Conservation (phyloP, 2,329 filamentous ascomycete genomes). For the Graphilbum fragrans region DNA sequence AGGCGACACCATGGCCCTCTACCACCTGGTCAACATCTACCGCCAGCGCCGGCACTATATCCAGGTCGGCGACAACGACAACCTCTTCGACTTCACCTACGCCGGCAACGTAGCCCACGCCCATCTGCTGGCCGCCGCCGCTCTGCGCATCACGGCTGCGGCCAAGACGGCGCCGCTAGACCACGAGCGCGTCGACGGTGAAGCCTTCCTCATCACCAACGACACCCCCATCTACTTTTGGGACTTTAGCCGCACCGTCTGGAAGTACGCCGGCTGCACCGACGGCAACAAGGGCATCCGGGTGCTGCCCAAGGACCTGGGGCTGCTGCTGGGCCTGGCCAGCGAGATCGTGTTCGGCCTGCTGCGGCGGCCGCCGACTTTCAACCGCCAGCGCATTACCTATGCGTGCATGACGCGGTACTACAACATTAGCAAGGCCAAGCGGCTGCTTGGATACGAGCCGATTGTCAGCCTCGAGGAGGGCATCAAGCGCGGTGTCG, state of each 20-base stretch:
- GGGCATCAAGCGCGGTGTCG: slow-evolving; percentile 42
- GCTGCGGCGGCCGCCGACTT: slow-evolving; percentile 39
- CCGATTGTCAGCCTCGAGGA: slow-evolving; percentile 57
- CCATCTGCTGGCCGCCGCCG: slow-evolving; percentile 68
- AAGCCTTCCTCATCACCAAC: slow-evolving; percentile 86
- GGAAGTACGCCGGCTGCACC: slow-evolving; percentile 46
- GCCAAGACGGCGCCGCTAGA: slow-evolving; percentile 49
- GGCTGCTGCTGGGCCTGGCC: slow-evolving; percentile 36
- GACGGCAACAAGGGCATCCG: slow-evolving; percentile 39
- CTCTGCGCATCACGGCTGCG: slow-evolving; percentile 53
- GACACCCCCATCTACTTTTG: slow-evolving; percentile 83
- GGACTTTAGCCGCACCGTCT: slow-evolving; percentile 73
- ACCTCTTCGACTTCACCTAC: slow-evolving; percentile 54
- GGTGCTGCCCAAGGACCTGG: slow-evolving; percentile 38
- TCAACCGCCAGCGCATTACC: slow-evolving; percentile 47
- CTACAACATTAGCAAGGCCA: slow-evolving; percentile 67
- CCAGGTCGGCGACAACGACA: slow-evolving; percentile 62
- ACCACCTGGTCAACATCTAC: slow-evolving; percentile 62
- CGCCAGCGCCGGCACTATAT: slow-evolving; percentile 57
- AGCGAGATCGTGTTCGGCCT: slow-evolving; percentile 40
- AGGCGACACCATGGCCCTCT: slow-evolving; percentile 66
- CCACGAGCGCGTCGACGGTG: slow-evolving; percentile 65
- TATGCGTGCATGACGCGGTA: slow-evolving; percentile 67
- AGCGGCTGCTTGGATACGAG: slow-evolving; percentile 54
- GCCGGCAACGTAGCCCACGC: slow-evolving; percentile 58